Conservation (phyloP, 2,329 filamentous ascomycete genomes). For the Trichothecium sympodiale region DNA sequence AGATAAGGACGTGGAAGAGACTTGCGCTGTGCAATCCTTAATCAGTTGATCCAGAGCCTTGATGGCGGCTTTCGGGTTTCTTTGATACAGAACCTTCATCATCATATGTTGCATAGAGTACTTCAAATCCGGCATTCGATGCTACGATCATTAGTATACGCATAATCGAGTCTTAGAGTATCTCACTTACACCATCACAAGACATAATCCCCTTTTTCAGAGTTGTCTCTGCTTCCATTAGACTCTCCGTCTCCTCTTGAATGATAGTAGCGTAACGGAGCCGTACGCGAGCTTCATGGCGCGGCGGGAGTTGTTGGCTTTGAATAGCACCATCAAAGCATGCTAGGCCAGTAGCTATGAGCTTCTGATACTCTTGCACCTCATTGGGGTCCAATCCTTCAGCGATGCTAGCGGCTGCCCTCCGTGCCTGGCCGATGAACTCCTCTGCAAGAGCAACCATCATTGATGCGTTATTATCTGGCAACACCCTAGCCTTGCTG, state of each 20-base stretch:
- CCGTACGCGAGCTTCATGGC: conserved; percentile 57
- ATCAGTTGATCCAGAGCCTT: conserved; percentile 62
- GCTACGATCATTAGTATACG: conserved; percentile 16
- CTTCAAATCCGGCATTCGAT: conserved; percentile 49
- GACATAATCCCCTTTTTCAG: conserved; percentile 61
- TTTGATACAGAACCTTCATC: conserved; percentile 58
- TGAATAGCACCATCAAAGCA: conserved; percentile 62
- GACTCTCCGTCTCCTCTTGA: conserved; percentile 66
- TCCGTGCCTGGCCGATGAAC: conserved; percentile 57
- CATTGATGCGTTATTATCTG: conserved; percentile 43
- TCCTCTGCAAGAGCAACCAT: conserved; percentile 66
- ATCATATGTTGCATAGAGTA: conserved; percentile 69
- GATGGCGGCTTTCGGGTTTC: conserved; percentile 60
- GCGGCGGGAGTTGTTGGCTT: conserved; percentile 47
- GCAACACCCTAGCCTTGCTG: conserved; percentile 25
- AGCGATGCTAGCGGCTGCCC: conserved; percentile 34
- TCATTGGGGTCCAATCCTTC: conserved; percentile 26
- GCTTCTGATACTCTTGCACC: conserved; percentile 56
- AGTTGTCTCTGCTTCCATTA: conserved; percentile 60
- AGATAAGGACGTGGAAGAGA: conserved; percentile 3
- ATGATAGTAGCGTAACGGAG: conserved; percentile 62
- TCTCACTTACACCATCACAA: conserved; percentile 46
- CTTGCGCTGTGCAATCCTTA: conserved; percentile 54
- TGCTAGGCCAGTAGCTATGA: conserved; percentile 61
- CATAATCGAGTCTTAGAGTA: background rate